Evolutionary conservation across 2,329 filamentous ascomycete species (phyloP), one percentile per base, ranked within the genome.

Genomic region (Exophiala viscosa): DNA sequence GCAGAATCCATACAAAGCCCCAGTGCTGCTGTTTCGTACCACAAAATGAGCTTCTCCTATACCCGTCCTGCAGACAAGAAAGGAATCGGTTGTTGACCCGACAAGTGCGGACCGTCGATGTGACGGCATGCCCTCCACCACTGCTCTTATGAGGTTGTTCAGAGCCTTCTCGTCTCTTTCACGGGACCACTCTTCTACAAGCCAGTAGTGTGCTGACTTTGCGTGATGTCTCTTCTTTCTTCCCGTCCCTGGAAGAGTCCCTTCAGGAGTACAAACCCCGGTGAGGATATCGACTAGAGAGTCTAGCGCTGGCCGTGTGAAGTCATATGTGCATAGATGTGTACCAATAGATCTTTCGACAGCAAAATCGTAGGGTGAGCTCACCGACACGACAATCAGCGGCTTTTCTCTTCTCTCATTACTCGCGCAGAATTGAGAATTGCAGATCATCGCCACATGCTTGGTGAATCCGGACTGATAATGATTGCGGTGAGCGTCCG

Each of bases 391-490:
- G 2, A 96, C 92, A 18, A 96, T 84, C 33, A 96, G 73, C 1
- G 90, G 88, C 70, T 95, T 96, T 67, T 92, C 78, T 3, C 75
- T 71, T 54, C 65, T 65, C 41, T 73, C 69, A 1, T 70, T 70
- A 15, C 66, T 63, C 18, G 65, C 57, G 17, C 67, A 66, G 45
- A 64, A 66, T 41, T 72, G 68, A 3, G 68, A 66, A 50, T 70
- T 72, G 70, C 91, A 96, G 71, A 96, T 92, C 86, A 95, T 92
- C 13, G 90, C 86, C 6, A 96, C 88, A 61, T 96, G 91, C 67
- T 96, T 97, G 1, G 91, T 92, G 66, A 97, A 96, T 0, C 90
- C 90, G 43, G 89, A 83, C 68, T 96, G 92, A 65, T 96, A 96
- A 7, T 95, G 73, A 65, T 97, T 96, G 38, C 91, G 81, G 66